Conservation (phyloP, 495 filamentous ascomycete species). For the Penicillium maclennaniae region DNA sequence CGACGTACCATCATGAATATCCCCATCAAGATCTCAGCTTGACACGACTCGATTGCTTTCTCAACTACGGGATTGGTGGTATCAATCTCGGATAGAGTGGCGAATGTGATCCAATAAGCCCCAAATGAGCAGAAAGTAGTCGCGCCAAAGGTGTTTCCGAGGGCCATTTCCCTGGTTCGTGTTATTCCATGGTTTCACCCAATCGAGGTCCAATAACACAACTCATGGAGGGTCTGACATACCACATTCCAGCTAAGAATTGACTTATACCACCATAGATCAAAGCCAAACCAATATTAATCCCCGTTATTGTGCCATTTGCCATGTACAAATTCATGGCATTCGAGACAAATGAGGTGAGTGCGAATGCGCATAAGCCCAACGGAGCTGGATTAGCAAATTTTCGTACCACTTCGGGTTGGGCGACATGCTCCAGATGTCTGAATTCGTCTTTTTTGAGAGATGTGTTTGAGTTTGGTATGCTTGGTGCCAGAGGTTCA, state of each 20-base stretch:
- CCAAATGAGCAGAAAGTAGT: slow-evolving; percentile 90
- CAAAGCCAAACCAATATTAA: slow-evolving; percentile 61
- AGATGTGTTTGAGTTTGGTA: background rate
- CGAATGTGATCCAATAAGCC: slow-evolving; percentile 86
- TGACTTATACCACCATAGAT: slow-evolving; percentile 78
- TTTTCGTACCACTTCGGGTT: slow-evolving; percentile 56
- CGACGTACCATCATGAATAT: slow-evolving; percentile 65
- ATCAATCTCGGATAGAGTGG: slow-evolving; percentile 70
- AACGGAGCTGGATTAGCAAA: slow-evolving; percentile 76
- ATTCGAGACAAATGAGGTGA: slow-evolving; percentile 82
- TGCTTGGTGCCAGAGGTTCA: background rate
- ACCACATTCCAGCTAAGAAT: slow-evolving; percentile 88
- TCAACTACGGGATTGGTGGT: slow-evolving; percentile 52
- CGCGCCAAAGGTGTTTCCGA: slow-evolving; percentile 88
- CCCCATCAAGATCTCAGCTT: slow-evolving; percentile 56
- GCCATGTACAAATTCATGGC: slow-evolving; percentile 65
- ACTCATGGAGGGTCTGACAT: slow-evolving; percentile 33
- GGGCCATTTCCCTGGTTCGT: slow-evolving; percentile 77
- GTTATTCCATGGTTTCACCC: background rate
- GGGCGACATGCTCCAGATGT: background rate
- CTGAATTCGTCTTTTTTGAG: slow-evolving; percentile 1
- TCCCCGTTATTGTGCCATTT: slow-evolving; percentile 48
- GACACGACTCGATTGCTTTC: slow-evolving; percentile 33
- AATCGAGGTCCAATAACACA: background rate
- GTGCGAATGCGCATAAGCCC: slow-evolving; percentile 73